These are phyloP conservation scores for Sporothrix pseudoabietina DNA, from an alignment of 2,329 filamentous ascomycete genomes.

Conservation along the genomic window DNA sequence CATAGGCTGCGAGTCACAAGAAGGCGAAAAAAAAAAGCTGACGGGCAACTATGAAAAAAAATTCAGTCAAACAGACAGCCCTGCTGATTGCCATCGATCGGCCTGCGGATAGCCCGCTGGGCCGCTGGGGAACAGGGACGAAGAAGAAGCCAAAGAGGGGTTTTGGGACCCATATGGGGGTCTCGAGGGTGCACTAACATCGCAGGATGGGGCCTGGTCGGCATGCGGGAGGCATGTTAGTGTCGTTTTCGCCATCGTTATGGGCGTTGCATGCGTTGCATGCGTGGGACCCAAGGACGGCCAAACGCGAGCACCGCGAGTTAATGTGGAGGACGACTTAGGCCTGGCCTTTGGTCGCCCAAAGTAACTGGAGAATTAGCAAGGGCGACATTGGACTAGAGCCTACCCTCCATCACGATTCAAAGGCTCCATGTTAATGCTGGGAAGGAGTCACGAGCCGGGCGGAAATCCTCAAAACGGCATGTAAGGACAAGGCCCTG, in stretches of 20 bases:
- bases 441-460: constrained; percentile 2
- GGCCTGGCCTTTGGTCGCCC: neutral
- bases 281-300: neutral
- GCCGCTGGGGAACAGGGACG: neutral
- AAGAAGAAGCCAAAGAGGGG: neutral
- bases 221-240: constrained; percentile 22
- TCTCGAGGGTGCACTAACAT: neutral
- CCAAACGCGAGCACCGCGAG: constrained; percentile 7
- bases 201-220: constrained; percentile 1
- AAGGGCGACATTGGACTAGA: neutral
- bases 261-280: neutral
- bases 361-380: neutral
- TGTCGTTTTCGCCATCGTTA: constrained; percentile 27
- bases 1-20: constrained; percentile 11
- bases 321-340: neutral
- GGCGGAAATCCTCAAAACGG: neutral
- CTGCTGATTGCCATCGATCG: constrained; percentile 19
- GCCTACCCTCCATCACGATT: neutral
- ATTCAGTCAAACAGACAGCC: constrained; percentile 11
- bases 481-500: neutral
- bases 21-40: constrained; percentile 11
- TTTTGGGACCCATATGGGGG: neutral
- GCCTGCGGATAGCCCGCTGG: constrained; percentile 21
- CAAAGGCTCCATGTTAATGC: neutral
- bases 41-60: constrained; percentile 2